Evolutionary conservation across 2,329 filamentous ascomycete genomes (phyloP), one percentile per base, ranked within the genome.

Genomic region (Teratosphaeria gauchensis): DNA sequence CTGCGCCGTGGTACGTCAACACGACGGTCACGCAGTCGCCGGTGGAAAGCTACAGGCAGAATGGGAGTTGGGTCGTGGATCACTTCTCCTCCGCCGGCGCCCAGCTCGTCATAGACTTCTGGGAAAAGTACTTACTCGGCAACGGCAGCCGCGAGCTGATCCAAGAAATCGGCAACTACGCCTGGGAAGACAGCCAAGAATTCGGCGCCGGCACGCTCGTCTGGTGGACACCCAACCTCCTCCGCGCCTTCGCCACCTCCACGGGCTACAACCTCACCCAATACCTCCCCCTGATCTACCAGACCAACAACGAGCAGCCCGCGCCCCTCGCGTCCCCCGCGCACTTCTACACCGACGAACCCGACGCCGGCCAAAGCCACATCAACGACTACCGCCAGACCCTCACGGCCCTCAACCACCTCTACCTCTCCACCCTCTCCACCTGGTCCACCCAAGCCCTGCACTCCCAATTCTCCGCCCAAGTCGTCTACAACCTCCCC

Each of bases 181-280:
- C 64, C 2, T 73, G 71, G 71, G 71, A 73, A 63, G 71, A 73
- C 56, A 68, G 65, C 53, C 66, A 68, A 59, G 71, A 73, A 51
- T 66, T 71, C 19, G 62, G 64, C 3, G 65, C 67, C 14, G 60
- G 64, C 3, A 58, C 60, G 1, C 33, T 66, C 2, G 59, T 61
- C n/a, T 66, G 61, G 59, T 69, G 65, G 65, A 73, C 69, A 0
- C 67, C 67, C 1, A 60, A 58, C 3, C 59, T 73, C 1, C 48
- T 65, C 0, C 46, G 61, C 2, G 58, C 58, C 2, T 73, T 73
- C 55, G 32, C 66, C 8, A 30, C 59, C 2, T 56, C 56, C 5
- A 59, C 64, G 7, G 69, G 68, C 21, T 74, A 73, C 59, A 62
- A 62, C 28, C 54, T 73, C 8, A 60, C 57, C 16, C 66, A 65